These are phyloP conservation scores for Beta macrorhiza DNA, from an alignment of 179 eudicot genomes.

Conservation along the genomic window DNA sequence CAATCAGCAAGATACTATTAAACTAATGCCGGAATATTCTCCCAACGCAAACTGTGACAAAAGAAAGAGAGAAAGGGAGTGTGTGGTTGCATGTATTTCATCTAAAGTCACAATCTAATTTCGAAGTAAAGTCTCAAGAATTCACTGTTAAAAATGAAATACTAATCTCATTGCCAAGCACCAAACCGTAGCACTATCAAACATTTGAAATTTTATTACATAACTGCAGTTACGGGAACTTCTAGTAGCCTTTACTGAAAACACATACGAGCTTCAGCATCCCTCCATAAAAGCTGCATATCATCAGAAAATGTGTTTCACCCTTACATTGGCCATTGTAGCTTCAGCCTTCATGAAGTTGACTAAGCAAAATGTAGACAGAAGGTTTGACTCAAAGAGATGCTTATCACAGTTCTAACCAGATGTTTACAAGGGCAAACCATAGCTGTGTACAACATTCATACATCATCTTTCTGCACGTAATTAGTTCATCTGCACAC, in stretches of 20 bases:
- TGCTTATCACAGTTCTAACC: no score
- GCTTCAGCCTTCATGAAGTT: neutral
- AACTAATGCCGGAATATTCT: neutral
- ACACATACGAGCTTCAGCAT: neutral
- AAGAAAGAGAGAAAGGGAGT: neutral
- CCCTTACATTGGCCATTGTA: neutral
- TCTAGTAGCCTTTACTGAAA: neutral
- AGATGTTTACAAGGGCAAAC: no score
- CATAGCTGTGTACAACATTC: no score
- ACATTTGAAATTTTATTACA: neutral
- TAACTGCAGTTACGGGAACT: neutral
- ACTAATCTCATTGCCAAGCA: neutral
- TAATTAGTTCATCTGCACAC: no score
- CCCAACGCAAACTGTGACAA: neutral
- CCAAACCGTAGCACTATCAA: neutral
- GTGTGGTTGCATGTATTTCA: neutral
- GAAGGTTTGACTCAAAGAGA: neutral
- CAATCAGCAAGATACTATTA: slow-evolving; percentile 23
- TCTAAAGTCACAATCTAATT: neutral
- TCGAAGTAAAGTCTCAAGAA: neutral
- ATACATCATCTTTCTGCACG: no score
- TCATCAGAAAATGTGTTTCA: neutral
- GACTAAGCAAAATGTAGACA: neutral
- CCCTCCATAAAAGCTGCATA: neutral
- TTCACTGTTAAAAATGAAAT: neutral